Evolutionary conservation across 176 grass and related monocot species (phyloP), one percentile per base, ranked within the genome.

Genomic region (bread wheat (Triticum aestivum)): DNA sequence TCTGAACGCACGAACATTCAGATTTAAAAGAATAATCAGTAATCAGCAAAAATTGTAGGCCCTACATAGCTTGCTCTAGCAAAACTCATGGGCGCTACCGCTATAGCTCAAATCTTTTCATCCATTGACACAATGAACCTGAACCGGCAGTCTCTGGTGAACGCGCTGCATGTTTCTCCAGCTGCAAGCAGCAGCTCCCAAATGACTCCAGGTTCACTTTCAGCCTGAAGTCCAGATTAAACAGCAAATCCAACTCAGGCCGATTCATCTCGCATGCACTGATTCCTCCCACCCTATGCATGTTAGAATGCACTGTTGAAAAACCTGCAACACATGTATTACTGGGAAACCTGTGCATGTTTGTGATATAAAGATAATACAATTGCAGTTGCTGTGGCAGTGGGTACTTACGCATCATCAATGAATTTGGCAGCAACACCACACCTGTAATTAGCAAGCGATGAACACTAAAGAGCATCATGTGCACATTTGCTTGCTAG

Each of bases 341-440:
- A 91, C 13, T 59, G 24, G 24, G 47, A 68, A 68, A 37, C 13
- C 14, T 69, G 71, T 68, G 5, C 0, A 69, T 17, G 52, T 65
- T 65, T 72, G 11, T n/a, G 34, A 77, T 82, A 63, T 68, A 65
- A 9, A 6, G 38, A 64, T 7, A 59, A 75, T 66, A 61, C 37
- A 49, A 90, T 34, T 75, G 44, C 35, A n/a, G 44, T 23, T 30
- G 47, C 62, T 69, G 70, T 52, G 38, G 5, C 12, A 39, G 30
- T 61, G 11, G 79, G 73, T 54, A 59, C 91, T 93, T 91, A 98
- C 93, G 74, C 84, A 61, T 98, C 81, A 61, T 98, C 95, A 47
- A 83, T 91, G 83, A 98, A 98, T 89, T 94, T 98, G 69, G 93
- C 96, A 74, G 93, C 93, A 81, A 95, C 64, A 94, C 91, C 65